A percentile compares a stretch with the other conserved stretches of the same genome.
phyloP scores from a whole-genome alignment of 208 protist genomes.

The Leishmania amazonensis region DNA sequence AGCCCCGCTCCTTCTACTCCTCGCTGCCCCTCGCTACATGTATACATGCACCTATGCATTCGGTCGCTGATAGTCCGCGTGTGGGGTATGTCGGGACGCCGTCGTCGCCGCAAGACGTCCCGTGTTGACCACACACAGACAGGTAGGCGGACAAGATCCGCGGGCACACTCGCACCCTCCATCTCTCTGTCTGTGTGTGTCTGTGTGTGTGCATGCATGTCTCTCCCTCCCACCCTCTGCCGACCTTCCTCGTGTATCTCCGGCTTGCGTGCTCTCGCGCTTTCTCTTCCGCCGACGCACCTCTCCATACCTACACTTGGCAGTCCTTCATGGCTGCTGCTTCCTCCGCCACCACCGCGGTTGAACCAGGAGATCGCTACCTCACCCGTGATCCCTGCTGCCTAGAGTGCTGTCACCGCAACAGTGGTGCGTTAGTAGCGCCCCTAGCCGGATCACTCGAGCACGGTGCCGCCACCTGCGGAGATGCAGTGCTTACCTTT shows the following conservation, averaged over 20 bases:
- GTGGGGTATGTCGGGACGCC: neutral
- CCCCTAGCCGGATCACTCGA: neutral
- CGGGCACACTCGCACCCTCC: neutral
- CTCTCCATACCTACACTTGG: neutral
- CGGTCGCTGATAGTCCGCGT: neutral
- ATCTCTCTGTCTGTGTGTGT: too few relatives aligned
- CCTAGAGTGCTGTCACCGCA: constrained; percentile 16
- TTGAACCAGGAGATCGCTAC: constrained; percentile 44
- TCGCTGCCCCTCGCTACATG: neutral
- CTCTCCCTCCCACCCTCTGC: neutral
- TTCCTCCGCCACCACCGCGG: neutral
- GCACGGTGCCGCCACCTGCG: neutral
- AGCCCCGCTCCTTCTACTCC: neutral
- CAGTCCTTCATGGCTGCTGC: neutral
- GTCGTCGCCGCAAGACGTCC: neutral
- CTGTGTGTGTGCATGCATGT: neutral
- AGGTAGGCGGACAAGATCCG: neutral
- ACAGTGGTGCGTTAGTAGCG: neutral
- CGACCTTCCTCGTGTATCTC: neutral
- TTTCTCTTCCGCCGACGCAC: neutral
- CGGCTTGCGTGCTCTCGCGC: neutral
- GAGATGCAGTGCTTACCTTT: neutral
- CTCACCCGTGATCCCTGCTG: constrained; percentile 33
- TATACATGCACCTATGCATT: neutral
- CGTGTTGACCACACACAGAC: neutral